Conservation (phyloP, 1,284 basidiomycete genomes). For the Marasmius tenuissimus region DNA sequence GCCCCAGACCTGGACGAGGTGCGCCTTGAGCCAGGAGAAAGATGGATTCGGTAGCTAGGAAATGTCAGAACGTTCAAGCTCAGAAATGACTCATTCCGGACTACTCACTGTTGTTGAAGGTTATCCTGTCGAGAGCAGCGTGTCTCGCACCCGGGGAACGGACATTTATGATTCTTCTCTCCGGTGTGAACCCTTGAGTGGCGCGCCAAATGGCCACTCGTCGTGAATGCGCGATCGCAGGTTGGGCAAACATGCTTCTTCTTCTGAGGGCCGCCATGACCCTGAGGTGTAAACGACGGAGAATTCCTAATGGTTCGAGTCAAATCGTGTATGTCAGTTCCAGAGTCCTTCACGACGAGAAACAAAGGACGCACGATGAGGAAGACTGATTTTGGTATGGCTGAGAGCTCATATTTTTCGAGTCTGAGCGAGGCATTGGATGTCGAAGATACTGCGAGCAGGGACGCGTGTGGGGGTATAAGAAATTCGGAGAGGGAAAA, state of each 20-base stretch:
- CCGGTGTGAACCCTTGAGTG: slow-evolving; percentile 84
- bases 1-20: slow-evolving; percentile 56
- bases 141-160: slow-evolving; percentile 81
- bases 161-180: slow-evolving; percentile 78
- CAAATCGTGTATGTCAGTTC: slow-evolving; percentile 5
- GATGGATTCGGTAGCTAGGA: slow-evolving; percentile 67
- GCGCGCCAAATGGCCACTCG: slow-evolving; percentile 80
- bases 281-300: slow-evolving; percentile 18
- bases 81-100: slow-evolving; percentile 7
- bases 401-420: slow-evolving; percentile 20
- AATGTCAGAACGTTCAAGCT: slow-evolving; percentile 11
- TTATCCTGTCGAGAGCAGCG: slow-evolving; percentile 81
- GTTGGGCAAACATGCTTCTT: slow-evolving; percentile 66
- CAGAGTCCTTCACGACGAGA: neutral
- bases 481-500: slow-evolving; percentile 22
- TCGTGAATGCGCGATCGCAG: slow-evolving; percentile 77
- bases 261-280: slow-evolving; percentile 29
- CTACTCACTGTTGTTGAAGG: slow-evolving; percentile 78
- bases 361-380: slow-evolving; percentile 1
- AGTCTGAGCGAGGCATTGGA: slow-evolving; percentile 37
- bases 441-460: neutral
- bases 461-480: slow-evolving; percentile 6
- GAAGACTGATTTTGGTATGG: neutral
- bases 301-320: neutral
- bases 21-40: slow-evolving; percentile 68